Base-by-base conservation (phyloP, 176 grass and related monocot species). In the Oryza nivara region DNA sequence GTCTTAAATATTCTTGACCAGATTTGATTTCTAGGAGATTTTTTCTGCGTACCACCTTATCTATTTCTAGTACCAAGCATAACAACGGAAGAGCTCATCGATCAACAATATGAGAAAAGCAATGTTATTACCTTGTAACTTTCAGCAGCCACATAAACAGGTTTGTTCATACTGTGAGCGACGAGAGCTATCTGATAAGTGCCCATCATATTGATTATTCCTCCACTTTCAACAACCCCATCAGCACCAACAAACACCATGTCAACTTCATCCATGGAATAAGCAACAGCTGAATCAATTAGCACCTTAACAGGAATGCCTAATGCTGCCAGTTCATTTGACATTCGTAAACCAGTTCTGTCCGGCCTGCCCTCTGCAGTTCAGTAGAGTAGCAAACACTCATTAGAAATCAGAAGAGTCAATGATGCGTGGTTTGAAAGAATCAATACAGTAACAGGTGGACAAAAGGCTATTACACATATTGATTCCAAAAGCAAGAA, bases 201-300 rank as follows among this genome's bases (percentile, higher is more conserved):
- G 15, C 93, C 93, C 96, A 95, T 99, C 96, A 99, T 96, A 83
- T 99, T 99, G 64, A 99, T 99, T 78, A 99, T 96, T 65, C 96
- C 96, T 71, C 96, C 96, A 43, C 96, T 98, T 78, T 99, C 96
- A 73, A 96, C 96, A 79, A 99, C 90, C 49, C 93, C 96, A 94
- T 99, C 96, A 92, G 96, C 96, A 25, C 96, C 93, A 73, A 99
- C 75, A 87, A 94, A 96, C 17, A 99, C 88, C 96, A 99, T 96
- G 83, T 94, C 91, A 74, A 95, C 51, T 92, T 99, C 93, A 92
- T 92, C 96, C 89, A 94, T 94, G 35, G 88, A 91, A 93, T 96
- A 99, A 25, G 96, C 96, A 80, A 94, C 93, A 70, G 96, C 96
- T 45, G 93, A 96, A 87, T 96, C 96, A 81, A 95, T 95, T 81